Percentiles rank a stretch among this genome's conserved stretches.
Evolutionary conservation across 305 asterid genomes (phyloP).

Genomic region (Plantago lanceolata): DNA sequence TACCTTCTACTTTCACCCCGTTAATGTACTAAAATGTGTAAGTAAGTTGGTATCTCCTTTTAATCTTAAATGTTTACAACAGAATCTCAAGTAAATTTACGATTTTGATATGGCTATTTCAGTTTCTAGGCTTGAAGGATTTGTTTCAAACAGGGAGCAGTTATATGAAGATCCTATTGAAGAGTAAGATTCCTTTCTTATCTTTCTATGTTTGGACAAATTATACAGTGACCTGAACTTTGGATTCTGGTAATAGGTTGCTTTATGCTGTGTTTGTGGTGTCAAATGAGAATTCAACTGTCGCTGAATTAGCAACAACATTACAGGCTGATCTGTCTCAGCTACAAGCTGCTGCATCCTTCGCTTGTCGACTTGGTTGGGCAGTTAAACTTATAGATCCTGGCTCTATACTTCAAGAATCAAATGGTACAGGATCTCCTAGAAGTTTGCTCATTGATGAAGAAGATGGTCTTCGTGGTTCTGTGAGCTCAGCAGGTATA

Average conservation of each 20-base stretch:
- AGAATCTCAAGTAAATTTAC: slow-evolving; percentile 23
- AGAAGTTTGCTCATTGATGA: slow-evolving; percentile 67
- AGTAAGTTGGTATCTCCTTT: not conserved
- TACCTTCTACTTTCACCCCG: not conserved
- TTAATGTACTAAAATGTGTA: not conserved
- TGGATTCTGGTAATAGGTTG: slow-evolving; percentile 61
- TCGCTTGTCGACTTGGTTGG: slow-evolving; percentile 99
- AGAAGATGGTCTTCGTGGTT: slow-evolving; percentile 59
- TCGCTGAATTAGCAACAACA: slow-evolving; percentile 86
- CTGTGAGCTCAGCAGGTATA: slow-evolving; percentile 46
- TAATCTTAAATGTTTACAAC: slow-evolving; percentile 3
- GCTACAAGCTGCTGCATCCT: slow-evolving; percentile 99
- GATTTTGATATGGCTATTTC: slow-evolving; percentile 38
- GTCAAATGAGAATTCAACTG: slow-evolving; percentile 95
- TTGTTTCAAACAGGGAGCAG: slow-evolving; percentile 99
- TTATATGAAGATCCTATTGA: slow-evolving; percentile 98
- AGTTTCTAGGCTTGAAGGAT: slow-evolving; percentile 99
- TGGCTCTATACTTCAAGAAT: slow-evolving; percentile 84
- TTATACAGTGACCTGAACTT: slow-evolving; percentile 24
- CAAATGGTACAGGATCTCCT: slow-evolving; percentile 61
- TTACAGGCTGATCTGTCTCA: slow-evolving; percentile 93
- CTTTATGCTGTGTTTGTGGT: slow-evolving; percentile 99
- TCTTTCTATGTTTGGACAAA: slow-evolving; percentile 22
- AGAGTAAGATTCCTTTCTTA: slow-evolving; percentile 58
- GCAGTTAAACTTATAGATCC: slow-evolving; percentile 93